These are phyloP conservation scores for Camellia japonica DNA, from an alignment of 148 eudicot genomes.

Conservation along the genomic window DNA sequence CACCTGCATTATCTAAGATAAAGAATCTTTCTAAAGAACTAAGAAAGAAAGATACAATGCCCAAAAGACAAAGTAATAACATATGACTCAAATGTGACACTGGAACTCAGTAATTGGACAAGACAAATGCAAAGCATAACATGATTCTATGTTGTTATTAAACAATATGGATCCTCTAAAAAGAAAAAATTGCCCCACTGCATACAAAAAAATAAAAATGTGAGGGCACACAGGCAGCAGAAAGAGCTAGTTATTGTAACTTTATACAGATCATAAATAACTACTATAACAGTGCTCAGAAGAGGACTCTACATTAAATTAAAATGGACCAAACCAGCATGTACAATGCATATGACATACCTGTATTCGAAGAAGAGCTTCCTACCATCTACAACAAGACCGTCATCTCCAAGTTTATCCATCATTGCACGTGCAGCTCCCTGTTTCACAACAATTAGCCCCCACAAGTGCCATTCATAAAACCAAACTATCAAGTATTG, in stretches of 20 bases:
- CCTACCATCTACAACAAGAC: conserved; percentile 82
- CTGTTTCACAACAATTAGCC: conserved; percentile 42
- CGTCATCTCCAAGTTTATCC: conserved; percentile 86
- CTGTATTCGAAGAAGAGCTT: conserved; percentile 92
- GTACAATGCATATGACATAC: conserved; percentile 26
- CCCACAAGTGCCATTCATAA: background rate
- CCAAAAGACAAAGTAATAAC: conserved; percentile 18
- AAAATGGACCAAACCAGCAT: background rate
- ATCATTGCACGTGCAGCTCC: conserved; percentile 89
- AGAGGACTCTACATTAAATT: background rate
- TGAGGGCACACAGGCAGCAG: no score
- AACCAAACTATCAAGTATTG: background rate
- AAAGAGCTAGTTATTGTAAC: no score
- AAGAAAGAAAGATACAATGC: background rate
- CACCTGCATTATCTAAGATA: background rate
- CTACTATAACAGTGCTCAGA: background rate
- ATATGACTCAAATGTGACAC: background rate
- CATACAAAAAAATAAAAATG: background rate
- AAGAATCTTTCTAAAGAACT: background rate
- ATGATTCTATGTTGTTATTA: conserved; percentile 27
- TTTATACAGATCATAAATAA: no score
- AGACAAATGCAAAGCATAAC: conserved; percentile 16
- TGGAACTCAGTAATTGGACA: background rate
- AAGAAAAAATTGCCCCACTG: background rate
- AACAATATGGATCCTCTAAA: background rate